Evolutionary conservation across 768 basidiomycete genomes (phyloP).

Genomic region (Sporobolomyces pararoseus): DNA sequence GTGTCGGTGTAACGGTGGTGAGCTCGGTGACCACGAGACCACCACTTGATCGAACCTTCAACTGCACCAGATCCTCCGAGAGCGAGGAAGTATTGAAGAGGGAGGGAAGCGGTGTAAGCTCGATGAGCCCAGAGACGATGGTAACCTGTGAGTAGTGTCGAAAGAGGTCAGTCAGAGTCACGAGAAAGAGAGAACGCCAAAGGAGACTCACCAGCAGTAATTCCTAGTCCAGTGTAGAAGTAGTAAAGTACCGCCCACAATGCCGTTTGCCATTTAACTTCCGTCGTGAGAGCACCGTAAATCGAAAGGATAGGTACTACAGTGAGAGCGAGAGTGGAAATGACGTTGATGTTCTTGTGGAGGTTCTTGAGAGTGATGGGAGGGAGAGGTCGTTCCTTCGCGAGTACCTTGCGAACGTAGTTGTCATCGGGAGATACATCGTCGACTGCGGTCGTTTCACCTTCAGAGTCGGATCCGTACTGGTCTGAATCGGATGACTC

Average conservation of each 20-base stretch:
- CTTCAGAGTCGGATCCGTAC: conserved; percentile 36
- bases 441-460: conserved; percentile 42
- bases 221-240: conserved; percentile 75
- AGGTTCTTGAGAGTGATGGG: conserved; percentile 51
- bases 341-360: conserved; percentile 48
- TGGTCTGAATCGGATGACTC: conserved; percentile 17
- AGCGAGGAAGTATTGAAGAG: conserved; percentile 80
- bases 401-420: conserved; percentile 53
- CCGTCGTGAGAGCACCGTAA: conserved; percentile 65
- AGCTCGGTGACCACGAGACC: conserved; percentile 95
- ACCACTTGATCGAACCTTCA: conserved; percentile 97
- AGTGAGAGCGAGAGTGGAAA: conserved; percentile 54
- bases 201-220: conserved; percentile 8
- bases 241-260: conserved; percentile 71
- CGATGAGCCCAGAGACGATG: conserved; percentile 97
- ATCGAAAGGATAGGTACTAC: conserved; percentile 70
- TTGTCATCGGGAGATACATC: conserved; percentile 32
- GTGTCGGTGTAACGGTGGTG: conserved; percentile 68
- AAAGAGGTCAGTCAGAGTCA: not conserved
- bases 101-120: conserved; percentile 82
- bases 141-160: conserved; percentile 62
- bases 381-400: conserved; percentile 52
- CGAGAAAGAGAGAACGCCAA: not conserved
- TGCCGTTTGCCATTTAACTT: conserved; percentile 65
- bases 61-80: conserved; percentile 85